Evolutionary conservation across 306 rosid genomes (phyloP).

Genomic region (Luffa aegyptiaca): DNA sequence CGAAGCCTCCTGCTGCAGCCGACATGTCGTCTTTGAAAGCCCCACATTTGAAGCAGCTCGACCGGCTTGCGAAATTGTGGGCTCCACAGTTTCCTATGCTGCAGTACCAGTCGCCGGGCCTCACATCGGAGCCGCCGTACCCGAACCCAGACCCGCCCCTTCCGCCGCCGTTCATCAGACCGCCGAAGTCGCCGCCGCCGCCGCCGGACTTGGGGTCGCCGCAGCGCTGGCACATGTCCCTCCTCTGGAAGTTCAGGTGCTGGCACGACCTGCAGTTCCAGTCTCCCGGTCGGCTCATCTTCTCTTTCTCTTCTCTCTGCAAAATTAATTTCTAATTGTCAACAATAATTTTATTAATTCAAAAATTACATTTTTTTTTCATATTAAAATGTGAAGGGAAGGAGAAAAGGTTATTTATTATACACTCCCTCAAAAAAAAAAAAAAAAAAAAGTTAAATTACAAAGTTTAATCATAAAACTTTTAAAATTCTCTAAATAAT

Average conservation of each 20-base stretch:
- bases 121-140: constrained; percentile 61
- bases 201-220: constrained; percentile 61
- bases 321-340: background rate
- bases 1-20: constrained; percentile 17
- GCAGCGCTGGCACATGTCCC: constrained; percentile 91
- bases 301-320: background rate
- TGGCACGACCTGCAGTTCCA: constrained; percentile 99
- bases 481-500: too few relatives aligned
- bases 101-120: constrained; percentile 97
- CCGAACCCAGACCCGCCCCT: constrained; percentile 71
- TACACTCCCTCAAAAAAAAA: too few relatives aligned
- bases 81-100: constrained; percentile 63
- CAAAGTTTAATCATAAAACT: too few relatives aligned
- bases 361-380: too few relatives aligned
- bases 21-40: constrained; percentile 69
- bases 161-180: constrained; percentile 31
- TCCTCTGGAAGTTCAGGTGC: constrained; percentile 88
- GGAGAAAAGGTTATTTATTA: too few relatives aligned
- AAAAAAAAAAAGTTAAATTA: too few relatives aligned
- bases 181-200: constrained; percentile 33
- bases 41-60: constrained; percentile 97
- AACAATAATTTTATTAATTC: background rate
- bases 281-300: constrained; percentile 94
- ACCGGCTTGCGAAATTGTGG: constrained; percentile 90
- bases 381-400: too few relatives aligned